Evolutionary conservation across 2,329 filamentous ascomycete species (phyloP).

Genomic region (Colletotrichum sojae): DNA sequence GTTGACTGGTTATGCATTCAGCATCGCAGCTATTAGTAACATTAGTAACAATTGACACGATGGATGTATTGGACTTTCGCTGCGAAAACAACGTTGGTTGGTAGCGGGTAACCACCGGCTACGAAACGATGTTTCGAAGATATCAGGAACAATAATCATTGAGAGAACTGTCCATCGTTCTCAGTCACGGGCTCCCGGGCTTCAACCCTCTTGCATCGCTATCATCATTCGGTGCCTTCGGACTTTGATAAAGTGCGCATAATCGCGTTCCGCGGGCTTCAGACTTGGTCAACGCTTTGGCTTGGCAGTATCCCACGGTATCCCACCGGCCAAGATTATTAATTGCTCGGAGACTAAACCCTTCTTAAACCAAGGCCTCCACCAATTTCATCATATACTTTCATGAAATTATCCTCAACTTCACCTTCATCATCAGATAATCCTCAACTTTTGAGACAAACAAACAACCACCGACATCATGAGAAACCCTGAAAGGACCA

Average conservation of each 20-base stretch:
- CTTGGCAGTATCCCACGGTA: neutral
- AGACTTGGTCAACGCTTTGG: neutral
- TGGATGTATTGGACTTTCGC: no score
- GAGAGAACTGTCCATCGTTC: no score
- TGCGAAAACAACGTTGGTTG: no score
- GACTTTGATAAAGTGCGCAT: neutral
- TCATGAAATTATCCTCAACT: neutral
- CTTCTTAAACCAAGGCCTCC: neutral
- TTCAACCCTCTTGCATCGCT: no score
- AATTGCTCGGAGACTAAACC: neutral
- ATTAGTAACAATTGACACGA: no score
- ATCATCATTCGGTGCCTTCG: no score
- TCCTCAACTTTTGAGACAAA: neutral
- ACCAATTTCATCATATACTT: neutral
- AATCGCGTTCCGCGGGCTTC: neutral
- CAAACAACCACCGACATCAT: neutral
- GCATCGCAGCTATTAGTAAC: no score
- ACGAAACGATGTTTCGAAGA: no score
- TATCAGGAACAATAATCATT: no score
- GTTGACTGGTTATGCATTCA: no score
- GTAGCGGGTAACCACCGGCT: no score
- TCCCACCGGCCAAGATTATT: constrained; percentile 1
- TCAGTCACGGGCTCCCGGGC: no score
- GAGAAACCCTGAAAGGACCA: constrained; percentile 15
- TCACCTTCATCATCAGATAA: neutral